A percentile compares a stretch with the other conserved stretches of the same genome.
phyloP scores from a whole-genome alignment of 805 yeast species.

The Teunomyces stri region DNA sequence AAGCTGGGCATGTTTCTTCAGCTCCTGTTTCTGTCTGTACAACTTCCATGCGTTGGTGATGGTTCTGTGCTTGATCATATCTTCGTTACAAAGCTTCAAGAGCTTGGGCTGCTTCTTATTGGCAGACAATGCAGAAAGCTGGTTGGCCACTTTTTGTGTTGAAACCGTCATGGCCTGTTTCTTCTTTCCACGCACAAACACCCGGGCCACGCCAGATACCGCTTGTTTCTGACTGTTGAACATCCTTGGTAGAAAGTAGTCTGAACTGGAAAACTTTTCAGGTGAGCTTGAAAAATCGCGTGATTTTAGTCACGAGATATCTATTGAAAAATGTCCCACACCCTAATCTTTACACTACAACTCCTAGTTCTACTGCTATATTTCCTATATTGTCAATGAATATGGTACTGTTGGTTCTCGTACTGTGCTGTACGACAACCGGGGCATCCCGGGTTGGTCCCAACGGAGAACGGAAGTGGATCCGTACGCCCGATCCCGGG shows the following conservation, averaged over 20 bases:
- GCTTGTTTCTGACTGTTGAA: constrained; percentile 3
- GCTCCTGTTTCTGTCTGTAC: constrained; percentile 52
- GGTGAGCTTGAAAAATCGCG: not conserved
- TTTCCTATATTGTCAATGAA: no score
- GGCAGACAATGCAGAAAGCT: constrained; percentile 81
- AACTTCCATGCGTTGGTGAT: constrained; percentile 81
- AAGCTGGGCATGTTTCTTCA: constrained; percentile 39
- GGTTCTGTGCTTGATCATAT: constrained; percentile 77
- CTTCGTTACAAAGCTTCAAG: constrained; percentile 74
- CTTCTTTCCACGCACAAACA: constrained; percentile 31
- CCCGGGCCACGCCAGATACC: constrained; percentile 4
- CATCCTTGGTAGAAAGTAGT: not conserved
- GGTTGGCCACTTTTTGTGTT: constrained; percentile 46
- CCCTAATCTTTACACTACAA: no score
- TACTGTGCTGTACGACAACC: no score
- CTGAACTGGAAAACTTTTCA: not conserved
- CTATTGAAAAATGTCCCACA: no score
- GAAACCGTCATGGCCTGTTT: constrained; percentile 31
- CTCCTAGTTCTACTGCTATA: no score
- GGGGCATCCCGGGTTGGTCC: constrained; percentile 28
- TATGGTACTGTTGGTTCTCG: no score
- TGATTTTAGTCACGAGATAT: not conserved
- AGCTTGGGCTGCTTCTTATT: constrained; percentile 84
- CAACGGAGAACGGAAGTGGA: constrained; percentile 30
- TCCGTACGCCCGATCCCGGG: constrained; percentile 31